Evolutionary conservation across 164 flowering plant genomes (phyloP).

Genomic region (Protea cynaroides): DNA sequence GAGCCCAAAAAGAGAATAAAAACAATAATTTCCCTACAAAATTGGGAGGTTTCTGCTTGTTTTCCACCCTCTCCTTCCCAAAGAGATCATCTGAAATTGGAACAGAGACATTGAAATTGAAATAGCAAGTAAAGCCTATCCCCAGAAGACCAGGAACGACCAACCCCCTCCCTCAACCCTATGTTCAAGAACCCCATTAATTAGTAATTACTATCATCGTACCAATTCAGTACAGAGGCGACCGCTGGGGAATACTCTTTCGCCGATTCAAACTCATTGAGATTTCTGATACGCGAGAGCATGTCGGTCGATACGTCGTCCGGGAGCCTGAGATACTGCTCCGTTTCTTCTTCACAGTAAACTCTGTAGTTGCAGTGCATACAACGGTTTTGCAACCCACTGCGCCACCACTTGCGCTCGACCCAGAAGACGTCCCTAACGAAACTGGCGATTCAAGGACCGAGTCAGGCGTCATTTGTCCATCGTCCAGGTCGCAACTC

Average conservation of each 20-base stretch:
- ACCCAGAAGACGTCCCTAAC: conserved; percentile 33
- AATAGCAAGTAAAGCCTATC: not conserved
- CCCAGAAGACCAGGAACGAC: too few species aligned
- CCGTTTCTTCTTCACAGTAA: conserved; percentile 16
- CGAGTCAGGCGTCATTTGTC: conserved; percentile 61
- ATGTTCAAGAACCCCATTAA: not conserved
- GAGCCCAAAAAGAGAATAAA: not conserved
- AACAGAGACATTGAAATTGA: not conserved
- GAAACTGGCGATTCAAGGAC: conserved; percentile 55
- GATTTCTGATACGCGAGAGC: conserved; percentile 5
- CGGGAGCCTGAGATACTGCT: conserved; percentile 7
- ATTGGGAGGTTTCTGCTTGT: not conserved
- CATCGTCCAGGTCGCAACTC: conserved; percentile 37
- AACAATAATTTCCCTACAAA: conserved; percentile 5
- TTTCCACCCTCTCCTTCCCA: too few species aligned
- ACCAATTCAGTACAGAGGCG: conserved; percentile 13
- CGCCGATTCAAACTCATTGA: conserved; percentile 3
- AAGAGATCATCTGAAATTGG: not conserved
- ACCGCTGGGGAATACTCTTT: conserved; percentile 18
- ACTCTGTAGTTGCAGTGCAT: conserved; percentile 61
- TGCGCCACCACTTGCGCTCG: conserved; percentile 26
- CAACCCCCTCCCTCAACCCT: not conserved
- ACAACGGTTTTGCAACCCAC: conserved; percentile 26
- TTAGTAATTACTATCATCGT: not conserved
- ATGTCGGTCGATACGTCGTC: not conserved